A percentile compares a stretch with the other conserved stretches of the same genome.
Conservation (phyloP, 192 early-diverging fungal species). For the Neocallimastix lanati region DNA sequence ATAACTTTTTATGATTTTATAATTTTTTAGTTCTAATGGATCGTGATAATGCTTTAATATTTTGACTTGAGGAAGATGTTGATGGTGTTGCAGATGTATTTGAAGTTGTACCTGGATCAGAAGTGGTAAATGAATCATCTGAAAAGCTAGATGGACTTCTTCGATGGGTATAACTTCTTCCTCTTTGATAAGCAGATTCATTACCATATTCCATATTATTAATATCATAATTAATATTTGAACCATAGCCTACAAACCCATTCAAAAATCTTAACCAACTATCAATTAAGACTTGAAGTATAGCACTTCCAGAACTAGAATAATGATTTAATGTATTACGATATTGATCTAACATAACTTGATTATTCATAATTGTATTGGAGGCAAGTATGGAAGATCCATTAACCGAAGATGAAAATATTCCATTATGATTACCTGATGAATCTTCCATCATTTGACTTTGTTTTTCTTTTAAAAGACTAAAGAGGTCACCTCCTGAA, state of each 20-base stretch:
- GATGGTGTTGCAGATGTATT: no score
- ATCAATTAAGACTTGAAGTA: not conserved
- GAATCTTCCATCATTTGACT: not conserved
- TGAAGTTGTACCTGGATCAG: not conserved
- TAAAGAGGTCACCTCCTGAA: not conserved
- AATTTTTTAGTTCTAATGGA: no score
- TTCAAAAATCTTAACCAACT: not conserved
- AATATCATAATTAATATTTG: not conserved
- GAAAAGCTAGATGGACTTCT: not conserved
- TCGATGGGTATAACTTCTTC: no score
- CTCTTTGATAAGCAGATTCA: not conserved
- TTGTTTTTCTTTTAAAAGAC: not conserved
- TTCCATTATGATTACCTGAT: not conserved
- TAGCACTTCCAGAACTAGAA: not conserved
- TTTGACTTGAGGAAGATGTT: no score
- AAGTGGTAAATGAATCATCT: not conserved
- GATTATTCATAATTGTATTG: not conserved
- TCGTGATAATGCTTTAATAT: no score
- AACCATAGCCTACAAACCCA: not conserved
- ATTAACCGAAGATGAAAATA: not conserved
- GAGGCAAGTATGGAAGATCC: not conserved
- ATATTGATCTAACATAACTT: not conserved
- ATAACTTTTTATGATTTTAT: no score
- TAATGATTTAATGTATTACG: not conserved
- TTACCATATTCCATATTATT: not conserved